Evolutionary conservation across 2,329 filamentous ascomycete genomes (phyloP).

Genomic region (Elsinoe perseae): DNA sequence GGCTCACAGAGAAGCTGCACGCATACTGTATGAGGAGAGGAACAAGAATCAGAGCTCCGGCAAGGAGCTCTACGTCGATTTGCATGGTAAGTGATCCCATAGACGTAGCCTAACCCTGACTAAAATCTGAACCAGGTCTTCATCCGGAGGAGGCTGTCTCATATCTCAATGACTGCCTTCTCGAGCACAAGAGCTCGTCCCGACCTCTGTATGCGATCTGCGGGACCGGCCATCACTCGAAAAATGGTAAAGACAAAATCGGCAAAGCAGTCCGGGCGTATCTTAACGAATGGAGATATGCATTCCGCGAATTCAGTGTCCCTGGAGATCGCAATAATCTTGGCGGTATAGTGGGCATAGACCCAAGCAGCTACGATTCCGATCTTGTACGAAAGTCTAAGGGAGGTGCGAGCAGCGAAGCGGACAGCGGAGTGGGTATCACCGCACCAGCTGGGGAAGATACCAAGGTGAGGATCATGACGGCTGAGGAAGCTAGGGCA

Average conservation of each 20-base stretch:
- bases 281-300: slow-evolving; percentile 91
- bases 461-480: slow-evolving; percentile 32
- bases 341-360: slow-evolving; percentile 57
- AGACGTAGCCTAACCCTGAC: background rate
- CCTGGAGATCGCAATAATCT: slow-evolving; percentile 86
- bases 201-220: slow-evolving; percentile 90
- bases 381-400: slow-evolving; percentile 27
- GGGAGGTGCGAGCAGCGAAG: slow-evolving; percentile 33
- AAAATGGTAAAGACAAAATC: slow-evolving; percentile 98
- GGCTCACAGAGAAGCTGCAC: slow-evolving; percentile 87
- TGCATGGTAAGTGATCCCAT: slow-evolving; percentile 56
- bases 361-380: slow-evolving; percentile 52
- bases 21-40: slow-evolving; percentile 85
- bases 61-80: slow-evolving; percentile 83
- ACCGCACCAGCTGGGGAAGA: slow-evolving; percentile 27
- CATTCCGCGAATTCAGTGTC: slow-evolving; percentile 91
- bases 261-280: slow-evolving; percentile 87
- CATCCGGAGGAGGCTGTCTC: slow-evolving; percentile 95
- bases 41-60: slow-evolving; percentile 55
- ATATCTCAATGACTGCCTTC: slow-evolving; percentile 79
- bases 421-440: slow-evolving; percentile 32
- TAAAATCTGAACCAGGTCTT: slow-evolving; percentile 47
- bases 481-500: slow-evolving; percentile 23
- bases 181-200: slow-evolving; percentile 66
- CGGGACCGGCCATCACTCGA: slow-evolving; percentile 92